Base-by-base conservation (phyloP, 306 rosid genomes). In the Lagenaria siceraria region DNA sequence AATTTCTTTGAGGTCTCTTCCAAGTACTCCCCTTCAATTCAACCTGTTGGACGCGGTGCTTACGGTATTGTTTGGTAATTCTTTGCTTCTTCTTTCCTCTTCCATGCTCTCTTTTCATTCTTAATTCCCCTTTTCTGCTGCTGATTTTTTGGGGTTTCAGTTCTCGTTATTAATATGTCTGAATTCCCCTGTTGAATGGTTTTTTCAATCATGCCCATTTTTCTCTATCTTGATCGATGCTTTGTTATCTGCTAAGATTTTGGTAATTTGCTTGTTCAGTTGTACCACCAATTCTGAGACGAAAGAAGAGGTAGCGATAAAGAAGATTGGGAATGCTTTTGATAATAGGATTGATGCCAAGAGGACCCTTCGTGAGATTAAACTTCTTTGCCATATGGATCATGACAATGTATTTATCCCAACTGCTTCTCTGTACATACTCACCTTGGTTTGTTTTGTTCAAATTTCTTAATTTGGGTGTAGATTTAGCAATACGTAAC, bases 21-120 rank as follows among this genome's bases (percentile, higher is more conserved):
- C 55, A 92, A 95, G 43, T 95, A 92, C 71, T 83, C 79, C 38
- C 96, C 98, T 31, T 96, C 98, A 21, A 83, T 95, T 1, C 87
- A 87, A 42, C 98, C 98, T 40, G 96, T 95, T 43, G 97, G 98
- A 27, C 96, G 98, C 58, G 98, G 98, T 55, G 96, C 98, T 6
- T 92, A 92, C 83, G 98, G 97, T 85, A 86, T 92, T 89, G 97
- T 95, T 76, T 95, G 98, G 98, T 95, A 73, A 19, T 31, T 31
- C 21, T 12, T 40, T n/a, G 21, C 65, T 29, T 21, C 51, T 63
- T 43, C n/a, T n/a, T n/a, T n/a, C n/a, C n/a, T n/a, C n/a, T n/a
- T n/a, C n/a, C n/a, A n/a, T n/a, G n/a, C 15, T 29, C 0, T 12
- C 35, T 69, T 66, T 7, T 4, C 31, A 60, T 55, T 60, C 11